A percentile compares a stretch with the other conserved stretches of the same genome.
Evolutionary conservation across 345 rosid genomes (phyloP).

Genomic region (Citrus mangshanensis): DNA sequence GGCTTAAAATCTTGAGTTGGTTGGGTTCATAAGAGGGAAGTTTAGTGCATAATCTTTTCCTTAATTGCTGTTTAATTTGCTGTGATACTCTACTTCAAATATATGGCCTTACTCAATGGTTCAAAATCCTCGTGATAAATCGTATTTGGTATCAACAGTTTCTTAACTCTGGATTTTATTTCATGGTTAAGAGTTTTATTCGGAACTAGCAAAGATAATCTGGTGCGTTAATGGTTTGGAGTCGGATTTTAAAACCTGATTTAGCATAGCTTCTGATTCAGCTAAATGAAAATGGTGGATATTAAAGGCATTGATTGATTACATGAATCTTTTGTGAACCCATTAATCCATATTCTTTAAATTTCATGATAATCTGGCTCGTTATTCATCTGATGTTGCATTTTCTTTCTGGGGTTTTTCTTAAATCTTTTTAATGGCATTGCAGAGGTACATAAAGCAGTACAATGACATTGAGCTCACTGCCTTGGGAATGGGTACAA

Average conservation of each 20-base stretch:
- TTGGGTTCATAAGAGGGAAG: neutral
- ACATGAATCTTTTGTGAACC: neutral
- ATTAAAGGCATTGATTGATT: neutral
- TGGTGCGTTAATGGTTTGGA: neutral
- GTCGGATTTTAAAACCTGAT: neutral
- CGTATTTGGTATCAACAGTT: neutral
- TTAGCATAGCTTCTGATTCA: neutral
- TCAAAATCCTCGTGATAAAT: neutral
- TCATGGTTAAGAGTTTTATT: too few species aligned
- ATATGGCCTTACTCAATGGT: neutral
- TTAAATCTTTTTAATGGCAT: neutral
- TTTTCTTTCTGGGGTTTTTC: neutral
- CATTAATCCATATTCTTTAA: neutral
- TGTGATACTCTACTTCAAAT: neutral
- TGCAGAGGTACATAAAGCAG: constrained; percentile 34
- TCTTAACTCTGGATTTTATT: neutral
- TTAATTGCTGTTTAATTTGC: neutral
- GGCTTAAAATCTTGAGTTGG: neutral
- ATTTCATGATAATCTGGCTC: neutral
- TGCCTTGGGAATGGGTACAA: constrained; percentile 40
- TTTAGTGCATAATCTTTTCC: neutral
- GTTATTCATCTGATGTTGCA: neutral
- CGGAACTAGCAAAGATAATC: neutral
- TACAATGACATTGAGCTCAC: constrained; percentile 33
- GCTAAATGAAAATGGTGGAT: neutral